Conservation (phyloP, 805 yeast genomes). For the Wickerhamomyces rabaulensis region DNA sequence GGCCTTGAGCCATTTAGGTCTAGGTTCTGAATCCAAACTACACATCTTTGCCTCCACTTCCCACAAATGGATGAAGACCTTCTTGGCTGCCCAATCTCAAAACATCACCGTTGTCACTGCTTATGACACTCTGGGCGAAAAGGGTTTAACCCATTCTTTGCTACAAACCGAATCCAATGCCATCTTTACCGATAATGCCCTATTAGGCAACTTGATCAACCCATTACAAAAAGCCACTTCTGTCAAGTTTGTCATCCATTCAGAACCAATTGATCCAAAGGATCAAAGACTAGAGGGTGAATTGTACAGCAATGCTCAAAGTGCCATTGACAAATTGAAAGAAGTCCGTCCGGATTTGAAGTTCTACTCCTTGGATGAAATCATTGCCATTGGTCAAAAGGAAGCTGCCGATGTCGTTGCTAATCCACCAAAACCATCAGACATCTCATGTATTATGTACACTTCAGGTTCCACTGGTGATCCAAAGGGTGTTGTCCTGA, state of each 20-base stretch:
- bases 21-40: slow-evolving; percentile 60
- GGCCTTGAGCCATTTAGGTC: slow-evolving; percentile 72
- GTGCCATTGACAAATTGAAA: slow-evolving; percentile 54
- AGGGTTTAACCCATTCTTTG: slow-evolving; percentile 81
- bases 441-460: slow-evolving; percentile 60
- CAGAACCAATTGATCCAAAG: slow-evolving; percentile 52
- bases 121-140: slow-evolving; percentile 90
- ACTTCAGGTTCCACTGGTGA: slow-evolving; percentile 77
- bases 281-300: slow-evolving; percentile 63
- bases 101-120: slow-evolving; percentile 89
- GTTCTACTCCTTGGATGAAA: slow-evolving; percentile 60
- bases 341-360: slow-evolving; percentile 73
- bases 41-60: slow-evolving; percentile 90
- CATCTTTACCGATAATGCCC: slow-evolving; percentile 77
- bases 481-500: slow-evolving; percentile 71
- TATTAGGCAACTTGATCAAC: slow-evolving; percentile 58
- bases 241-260: slow-evolving; percentile 67
- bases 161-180: slow-evolving; percentile 75
- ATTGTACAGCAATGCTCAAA: slow-evolving; percentile 49
- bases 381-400: slow-evolving; percentile 53
- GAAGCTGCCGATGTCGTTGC: slow-evolving; percentile 34
- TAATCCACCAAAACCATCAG: slow-evolving; percentile 42
- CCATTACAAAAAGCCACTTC: slow-evolving; percentile 63
- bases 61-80: slow-evolving; percentile 85
- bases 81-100: slow-evolving; percentile 72